Evolutionary conservation across 495 filamentous ascomycete species (phyloP), one percentile per base, ranked within the genome.

Genomic region (Trypethelium eluteriae): DNA sequence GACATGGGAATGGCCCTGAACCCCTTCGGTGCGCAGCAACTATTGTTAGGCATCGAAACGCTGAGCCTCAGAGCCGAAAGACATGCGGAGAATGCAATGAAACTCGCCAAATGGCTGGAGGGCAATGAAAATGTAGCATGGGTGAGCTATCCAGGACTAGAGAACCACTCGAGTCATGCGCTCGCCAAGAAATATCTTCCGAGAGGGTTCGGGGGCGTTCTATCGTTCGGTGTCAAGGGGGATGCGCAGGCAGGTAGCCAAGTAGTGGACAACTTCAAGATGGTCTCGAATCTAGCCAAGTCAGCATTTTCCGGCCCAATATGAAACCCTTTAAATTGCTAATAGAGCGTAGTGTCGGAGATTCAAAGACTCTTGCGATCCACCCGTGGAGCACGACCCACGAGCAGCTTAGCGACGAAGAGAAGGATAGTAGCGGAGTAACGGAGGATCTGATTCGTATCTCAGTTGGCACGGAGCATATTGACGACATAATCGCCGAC

Each of bases 351-450:
- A 87, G 84, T 75, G 85, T 88, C 47, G 86, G 86, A 38, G 86
- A 88, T 72, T 85, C 84, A 50, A 90, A 89, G 83, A 98, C 94
- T 25, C 82, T 98, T 62, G 93, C 93, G 18, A 96, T 98, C 68
- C 95, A 98, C 77, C 94, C 94, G 2, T 94, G 91, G 91, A 89
- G 87, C 4, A 98, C 94, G 18, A 98, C 94, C 10, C 94, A 98
- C 76, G 91, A 97, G 81, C 94, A 98, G 78, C 83, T 98, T 39
- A 84, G 81, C 16, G 90, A 95, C 12, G 82, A 92, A 75, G 94
- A 98, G 82, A 88, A 86, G 75, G 73, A 82, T 32, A 86, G 83
- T 72, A 92, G 89, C 14, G 94, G 94, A 65, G 91, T 93, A 5
- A 93, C 90, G 2, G 91, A 93, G 79, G 94, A 98, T 76, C 84